Evolutionary conservation across 2,329 filamentous ascomycete genomes (phyloP).

Genomic region (Xylariaceae sp.): DNA sequence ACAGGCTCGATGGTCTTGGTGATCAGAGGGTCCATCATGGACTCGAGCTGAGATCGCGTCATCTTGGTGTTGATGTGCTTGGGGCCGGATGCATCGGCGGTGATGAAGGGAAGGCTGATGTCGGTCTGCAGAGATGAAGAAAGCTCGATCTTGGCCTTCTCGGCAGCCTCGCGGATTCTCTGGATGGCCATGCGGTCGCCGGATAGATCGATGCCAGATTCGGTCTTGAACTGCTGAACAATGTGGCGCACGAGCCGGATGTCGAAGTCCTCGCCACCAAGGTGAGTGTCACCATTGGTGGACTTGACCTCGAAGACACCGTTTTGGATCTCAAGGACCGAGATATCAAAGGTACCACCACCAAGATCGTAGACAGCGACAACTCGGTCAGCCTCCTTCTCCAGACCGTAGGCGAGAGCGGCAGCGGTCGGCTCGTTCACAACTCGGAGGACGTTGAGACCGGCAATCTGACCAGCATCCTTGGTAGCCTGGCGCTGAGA

Average conservation of each 20-base stretch:
- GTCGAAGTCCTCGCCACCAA: constrained; percentile 97
- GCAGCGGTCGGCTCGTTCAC: constrained; percentile 97
- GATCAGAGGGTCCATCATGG: constrained; percentile 85
- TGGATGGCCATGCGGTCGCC: constrained; percentile 96
- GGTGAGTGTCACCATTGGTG: constrained; percentile 96
- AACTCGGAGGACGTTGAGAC: constrained; percentile 92
- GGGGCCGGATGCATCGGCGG: constrained; percentile 86
- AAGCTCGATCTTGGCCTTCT: constrained; percentile 99
- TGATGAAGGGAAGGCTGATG: constrained; percentile 98
- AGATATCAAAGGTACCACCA: constrained; percentile 99
- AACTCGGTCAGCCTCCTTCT: constrained; percentile 85
- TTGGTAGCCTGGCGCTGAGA: constrained; percentile 97
- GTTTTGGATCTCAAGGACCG: constrained; percentile 92
- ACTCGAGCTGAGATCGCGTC: constrained; percentile 85
- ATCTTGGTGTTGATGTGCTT: constrained; percentile 99
- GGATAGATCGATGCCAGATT: constrained; percentile 83
- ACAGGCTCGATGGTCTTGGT: constrained; percentile 82
- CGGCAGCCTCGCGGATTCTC: constrained; percentile 95
- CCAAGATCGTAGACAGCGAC: constrained; percentile 97
- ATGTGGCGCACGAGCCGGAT: constrained; percentile 90
- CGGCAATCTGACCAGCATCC: constrained; percentile 93
- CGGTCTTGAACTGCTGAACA: constrained; percentile 93
- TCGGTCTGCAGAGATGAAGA: constrained; percentile 93
- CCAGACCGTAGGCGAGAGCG: constrained; percentile 89
- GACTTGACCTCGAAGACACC: constrained; percentile 99